These are phyloP conservation scores for Aspergillus bertholletiae DNA, from an alignment of 495 filamentous ascomycete species.

Conservation along the genomic window DNA sequence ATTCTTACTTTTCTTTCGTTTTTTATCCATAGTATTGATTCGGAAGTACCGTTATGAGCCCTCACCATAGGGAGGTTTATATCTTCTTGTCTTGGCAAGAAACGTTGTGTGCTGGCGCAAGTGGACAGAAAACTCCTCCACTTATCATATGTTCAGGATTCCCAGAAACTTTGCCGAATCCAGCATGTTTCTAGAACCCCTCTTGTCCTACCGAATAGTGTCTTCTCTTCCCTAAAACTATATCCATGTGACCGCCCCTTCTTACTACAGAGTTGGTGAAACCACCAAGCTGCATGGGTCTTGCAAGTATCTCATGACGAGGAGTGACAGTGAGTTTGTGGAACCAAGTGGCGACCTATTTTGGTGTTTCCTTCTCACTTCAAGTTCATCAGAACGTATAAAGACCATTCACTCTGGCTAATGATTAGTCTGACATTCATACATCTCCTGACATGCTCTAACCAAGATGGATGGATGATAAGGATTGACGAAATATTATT, in stretches of 20 bases:
- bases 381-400: not conserved
- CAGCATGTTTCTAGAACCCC: slow-evolving; percentile 16
- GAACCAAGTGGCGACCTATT: not conserved
- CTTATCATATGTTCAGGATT: not conserved
- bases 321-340: not conserved
- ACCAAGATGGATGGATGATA: too few relatives aligned
- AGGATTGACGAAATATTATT: too few relatives aligned
- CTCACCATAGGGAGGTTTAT: too few relatives aligned
- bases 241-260: slow-evolving; percentile 8
- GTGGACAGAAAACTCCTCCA: too few relatives aligned
- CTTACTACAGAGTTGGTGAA: not conserved
- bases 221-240: not conserved
- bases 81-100: too few relatives aligned
- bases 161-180: slow-evolving; percentile 2
- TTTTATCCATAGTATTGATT: too few relatives aligned
- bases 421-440: too few relatives aligned
- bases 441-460: too few relatives aligned
- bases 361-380: not conserved
- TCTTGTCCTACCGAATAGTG: not conserved
- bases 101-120: too few relatives aligned
- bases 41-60: too few relatives aligned
- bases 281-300: not conserved
- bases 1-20: too few relatives aligned
- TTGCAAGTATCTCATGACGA: not conserved
- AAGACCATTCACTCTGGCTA: not conserved